Percentiles rank a stretch among this genome's conserved stretches.
Conservation (phyloP, 2,329 filamentous ascomycete species). For the Iodosphaeria phyllophila region DNA sequence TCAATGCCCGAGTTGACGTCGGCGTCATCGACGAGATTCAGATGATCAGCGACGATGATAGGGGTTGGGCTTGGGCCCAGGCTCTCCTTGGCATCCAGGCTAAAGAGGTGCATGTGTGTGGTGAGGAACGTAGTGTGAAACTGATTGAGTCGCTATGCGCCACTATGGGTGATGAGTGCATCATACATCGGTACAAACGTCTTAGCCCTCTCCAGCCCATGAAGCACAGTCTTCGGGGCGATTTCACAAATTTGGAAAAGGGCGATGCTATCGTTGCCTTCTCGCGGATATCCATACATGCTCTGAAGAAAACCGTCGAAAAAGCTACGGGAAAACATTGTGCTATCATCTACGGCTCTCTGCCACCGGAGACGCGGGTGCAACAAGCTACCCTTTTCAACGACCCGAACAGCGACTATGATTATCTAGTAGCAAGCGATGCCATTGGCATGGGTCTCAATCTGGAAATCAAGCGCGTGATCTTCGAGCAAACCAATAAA, state of each 20-base stretch:
- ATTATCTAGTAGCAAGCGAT: conserved; percentile 83
- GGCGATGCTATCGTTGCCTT: conserved; percentile 86
- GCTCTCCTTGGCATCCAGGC: conserved; percentile 76
- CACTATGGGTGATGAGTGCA: conserved; percentile 61
- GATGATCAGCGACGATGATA: conserved; percentile 67
- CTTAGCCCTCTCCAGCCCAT: conserved; percentile 60
- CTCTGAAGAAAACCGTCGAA: conserved; percentile 63
- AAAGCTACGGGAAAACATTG: conserved; percentile 57
- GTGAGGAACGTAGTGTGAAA: conserved; percentile 66
- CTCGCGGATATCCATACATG: conserved; percentile 64
- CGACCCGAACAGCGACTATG: conserved; percentile 86
- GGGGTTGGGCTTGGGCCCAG: conserved; percentile 90
- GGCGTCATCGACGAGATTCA: conserved; percentile 98
- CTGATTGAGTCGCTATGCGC: conserved; percentile 63
- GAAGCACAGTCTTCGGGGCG: conserved; percentile 38
- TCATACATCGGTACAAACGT: conserved; percentile 69
- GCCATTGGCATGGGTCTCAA: conserved; percentile 97
- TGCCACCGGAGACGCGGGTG: conserved; percentile 84
- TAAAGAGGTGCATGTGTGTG: conserved; percentile 81
- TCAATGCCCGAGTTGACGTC: conserved; percentile 50
- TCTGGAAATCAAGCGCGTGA: conserved; percentile 72
- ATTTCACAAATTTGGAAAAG: conserved; percentile 53
- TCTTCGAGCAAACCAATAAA: conserved; percentile 68
- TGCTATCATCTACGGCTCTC: conserved; percentile 78
- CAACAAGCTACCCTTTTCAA: conserved; percentile 90